phyloP scores from a whole-genome alignment of 345 rosid genomes.

The Melaleuca quinquenervia region DNA sequence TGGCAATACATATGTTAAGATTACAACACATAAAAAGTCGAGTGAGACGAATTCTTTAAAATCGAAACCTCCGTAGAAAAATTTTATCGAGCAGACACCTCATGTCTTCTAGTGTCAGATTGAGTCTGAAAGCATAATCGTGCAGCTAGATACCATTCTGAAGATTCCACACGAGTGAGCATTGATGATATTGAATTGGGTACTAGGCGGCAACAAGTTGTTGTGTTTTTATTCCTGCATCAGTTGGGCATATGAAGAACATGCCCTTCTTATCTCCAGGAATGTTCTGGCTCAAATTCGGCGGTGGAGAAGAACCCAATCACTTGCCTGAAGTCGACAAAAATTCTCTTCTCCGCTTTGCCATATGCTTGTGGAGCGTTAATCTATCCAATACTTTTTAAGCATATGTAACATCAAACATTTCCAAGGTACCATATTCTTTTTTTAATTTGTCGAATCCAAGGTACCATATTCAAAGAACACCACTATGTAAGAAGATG shows the following conservation, averaged over 20 bases:
- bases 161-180: background rate
- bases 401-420: background rate
- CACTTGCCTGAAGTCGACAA: background rate
- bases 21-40: background rate
- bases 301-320: background rate
- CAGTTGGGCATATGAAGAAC: background rate
- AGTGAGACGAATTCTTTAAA: background rate
- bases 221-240: background rate
- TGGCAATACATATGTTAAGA: background rate
- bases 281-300: background rate
- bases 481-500: background rate
- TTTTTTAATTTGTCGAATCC: too few relatives aligned
- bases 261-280: background rate
- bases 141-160: background rate
- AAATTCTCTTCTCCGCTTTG: background rate
- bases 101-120: background rate
- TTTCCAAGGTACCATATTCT: background rate
- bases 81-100: background rate
- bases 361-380: background rate
- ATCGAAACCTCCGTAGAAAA: background rate
- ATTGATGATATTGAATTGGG: background rate
- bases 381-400: background rate
- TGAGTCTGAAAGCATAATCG: background rate
- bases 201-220: background rate
- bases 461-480: background rate